A percentile compares a stretch with the other conserved stretches of the same genome.
Evolutionary conservation across 1,139 yeast species (phyloP).

Genomic region (Protomyces pachydermus): DNA sequence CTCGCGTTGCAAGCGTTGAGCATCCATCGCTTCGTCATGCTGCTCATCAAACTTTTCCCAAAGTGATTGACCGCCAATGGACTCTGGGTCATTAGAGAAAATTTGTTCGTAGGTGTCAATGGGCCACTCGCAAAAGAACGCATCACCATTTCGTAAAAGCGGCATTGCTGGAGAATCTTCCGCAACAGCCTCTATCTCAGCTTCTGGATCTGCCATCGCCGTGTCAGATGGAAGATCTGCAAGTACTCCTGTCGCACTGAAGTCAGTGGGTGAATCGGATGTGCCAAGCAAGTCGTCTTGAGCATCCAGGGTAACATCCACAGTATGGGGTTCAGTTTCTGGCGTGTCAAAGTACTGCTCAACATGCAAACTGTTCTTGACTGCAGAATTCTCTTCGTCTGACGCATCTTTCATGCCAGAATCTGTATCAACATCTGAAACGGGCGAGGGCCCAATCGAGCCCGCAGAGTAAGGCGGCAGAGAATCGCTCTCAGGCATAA

Average conservation of each 20-base stretch:
- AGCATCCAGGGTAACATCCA: background rate
- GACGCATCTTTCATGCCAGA: constrained; percentile 30
- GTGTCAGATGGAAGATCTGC: background rate
- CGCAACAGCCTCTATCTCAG: background rate
- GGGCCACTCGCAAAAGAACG: constrained; percentile 72
- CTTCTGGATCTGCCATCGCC: background rate
- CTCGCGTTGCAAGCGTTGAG: constrained; percentile 7
- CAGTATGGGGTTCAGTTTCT: background rate
- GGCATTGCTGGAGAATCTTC: background rate
- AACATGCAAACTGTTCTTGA: background rate
- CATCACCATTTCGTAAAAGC: constrained; percentile 37
- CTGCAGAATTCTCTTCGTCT: constrained; percentile 24
- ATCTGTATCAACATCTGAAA: constrained; percentile 11
- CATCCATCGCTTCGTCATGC: constrained; percentile 43
- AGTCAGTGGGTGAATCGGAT: background rate
- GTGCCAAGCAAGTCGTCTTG: background rate
- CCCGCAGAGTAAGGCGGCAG: background rate
- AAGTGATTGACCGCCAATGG: constrained; percentile 12
- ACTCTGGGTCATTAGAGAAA: constrained; percentile 42
- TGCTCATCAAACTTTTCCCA: constrained; percentile 31
- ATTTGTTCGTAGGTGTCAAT: constrained; percentile 47
- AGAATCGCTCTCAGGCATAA: background rate
- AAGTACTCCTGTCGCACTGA: background rate
- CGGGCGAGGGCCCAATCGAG: background rate
- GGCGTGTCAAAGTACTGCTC: background rate